Evolutionary conservation across 2,329 filamentous ascomycete species (phyloP).

Genomic region (Aspergillus udagawae): DNA sequence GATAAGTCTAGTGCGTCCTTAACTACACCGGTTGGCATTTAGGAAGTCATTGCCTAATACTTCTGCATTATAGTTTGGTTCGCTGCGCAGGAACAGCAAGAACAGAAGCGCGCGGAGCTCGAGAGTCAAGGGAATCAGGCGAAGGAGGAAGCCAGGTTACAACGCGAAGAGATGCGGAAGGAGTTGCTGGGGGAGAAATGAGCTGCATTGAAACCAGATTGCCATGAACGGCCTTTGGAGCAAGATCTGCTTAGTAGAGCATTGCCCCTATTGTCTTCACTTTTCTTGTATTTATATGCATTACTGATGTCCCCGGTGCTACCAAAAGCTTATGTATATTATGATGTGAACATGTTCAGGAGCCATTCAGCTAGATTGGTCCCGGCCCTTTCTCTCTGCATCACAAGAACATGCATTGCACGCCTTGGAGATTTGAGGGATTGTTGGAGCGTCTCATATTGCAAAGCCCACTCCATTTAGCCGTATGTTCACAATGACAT

Average conservation of each 20-base stretch:
- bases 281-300: slow-evolving; percentile 7
- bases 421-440: no score
- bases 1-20: slow-evolving; percentile 73
- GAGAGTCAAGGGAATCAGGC: slow-evolving; percentile 21
- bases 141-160: slow-evolving; percentile 31
- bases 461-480: no score
- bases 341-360: not conserved
- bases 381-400: not conserved
- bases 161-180: slow-evolving; percentile 39
- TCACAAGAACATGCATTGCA: not conserved
- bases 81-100: slow-evolving; percentile 35
- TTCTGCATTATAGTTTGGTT: slow-evolving; percentile 33
- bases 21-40: not conserved
- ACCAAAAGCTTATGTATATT: not conserved
- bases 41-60: slow-evolving; percentile 3
- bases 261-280: not conserved
- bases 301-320: not conserved
- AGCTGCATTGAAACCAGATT: not conserved
- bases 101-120: slow-evolving; percentile 22
- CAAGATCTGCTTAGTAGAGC: not conserved
- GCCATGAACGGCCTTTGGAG: not conserved
- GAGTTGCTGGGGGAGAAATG: slow-evolving; percentile 35
- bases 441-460: no score
- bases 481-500: no score
- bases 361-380: not conserved